Base-by-base conservation (phyloP, 225 moss, liverwort and hornwort species). In the Lunularia cruciata region DNA sequence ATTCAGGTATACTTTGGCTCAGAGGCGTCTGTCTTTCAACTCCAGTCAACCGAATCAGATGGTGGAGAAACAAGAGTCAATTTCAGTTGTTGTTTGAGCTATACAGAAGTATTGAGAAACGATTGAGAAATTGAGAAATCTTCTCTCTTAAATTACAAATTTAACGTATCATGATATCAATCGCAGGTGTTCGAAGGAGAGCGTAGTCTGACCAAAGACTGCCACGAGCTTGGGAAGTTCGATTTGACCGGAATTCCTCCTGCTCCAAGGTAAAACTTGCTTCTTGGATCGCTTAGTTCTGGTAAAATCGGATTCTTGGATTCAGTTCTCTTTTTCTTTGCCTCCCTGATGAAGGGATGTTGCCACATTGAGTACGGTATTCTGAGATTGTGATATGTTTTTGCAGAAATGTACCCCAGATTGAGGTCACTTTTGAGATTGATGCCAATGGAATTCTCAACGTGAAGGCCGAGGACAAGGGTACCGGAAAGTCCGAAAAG, bases 401-500 rank as follows among this genome's bases (percentile, higher is more conserved):
- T 33, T 57, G 65, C 76, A 76, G 85, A 69, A 78, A 78, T 16
- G 85, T 85, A 22, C 85, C 85, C 8, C 85, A 85, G 59, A 81
- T 85, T 5, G 85, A 85, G 62, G 85, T 85, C 5, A 85, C 85
- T 3, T 85, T 85, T 42, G 85, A 85, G 70, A 70, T 85, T 23
- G 85, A 85, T 71, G 81, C 85, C 32, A 85, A 85, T 30, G 85
- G 85, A 16, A 85, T 85, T 38, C 48, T 85, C 43, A 85, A 85
- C 25, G 85, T 85, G 5, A 75, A 78, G 49, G 85, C 81, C 0
- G 78, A 85, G 73, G 85, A 81, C 38, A 81, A 85, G 65, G 85
- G 81, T 19, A 85, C 85, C n/a, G 85, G 85, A 1, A 85, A 85
- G 60, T 58, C 81, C 10, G 85, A 85, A 73, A 85, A 85, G 60